Evolutionary conservation across 1,284 basidiomycete species (phyloP), one percentile per base, ranked within the genome.

Genomic region (Apiotrichum montevideense): DNA sequence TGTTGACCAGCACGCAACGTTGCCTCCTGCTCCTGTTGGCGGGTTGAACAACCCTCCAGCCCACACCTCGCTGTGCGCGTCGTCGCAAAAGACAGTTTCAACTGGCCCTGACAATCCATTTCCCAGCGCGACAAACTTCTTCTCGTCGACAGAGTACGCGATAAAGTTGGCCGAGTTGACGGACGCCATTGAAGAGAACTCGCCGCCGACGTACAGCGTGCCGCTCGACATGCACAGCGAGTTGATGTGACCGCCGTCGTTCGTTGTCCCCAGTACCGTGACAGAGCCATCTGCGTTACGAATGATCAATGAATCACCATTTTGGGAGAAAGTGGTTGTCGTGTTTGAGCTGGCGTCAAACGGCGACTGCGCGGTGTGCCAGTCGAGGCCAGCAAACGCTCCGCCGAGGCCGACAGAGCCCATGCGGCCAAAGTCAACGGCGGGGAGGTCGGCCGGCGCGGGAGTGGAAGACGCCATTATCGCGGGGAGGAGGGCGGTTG

Each of bases 351-450:
- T 43, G 3, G 65, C 62, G 3, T 68, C 66, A 44, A 66, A 72
- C 9, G 69, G 59, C 3, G 69, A 70, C 53, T 66, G 63, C 21
- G 62, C 57, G 6, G 71, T 61, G 63, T 68, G 73, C 72, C 64
- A 77, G 70, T 87, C 86, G 58, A 97, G 79, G 46, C 91, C 90
- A 34, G 87, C 82, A 72, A 96, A 97, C 15, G 87, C 81, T 55
- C 93, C 93, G 40, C 86, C 84, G 46, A 96, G 80, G 55, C 85
- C 90, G 56, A 96, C 91, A 56, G 81, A 85, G 62, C 92, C 92
- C 88, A 95, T 93, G 59, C 87, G 86, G 69, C 87, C 81, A 74
- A 90, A 95, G 78, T 96, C 90, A 76, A 96, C 84, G 67, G 84
- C 81, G 39, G 91, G 91, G 47, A 88, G 76, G 51, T 83, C 77